Base-by-base conservation (phyloP, 1,139 yeast species). In the Taphrina betulina region DNA sequence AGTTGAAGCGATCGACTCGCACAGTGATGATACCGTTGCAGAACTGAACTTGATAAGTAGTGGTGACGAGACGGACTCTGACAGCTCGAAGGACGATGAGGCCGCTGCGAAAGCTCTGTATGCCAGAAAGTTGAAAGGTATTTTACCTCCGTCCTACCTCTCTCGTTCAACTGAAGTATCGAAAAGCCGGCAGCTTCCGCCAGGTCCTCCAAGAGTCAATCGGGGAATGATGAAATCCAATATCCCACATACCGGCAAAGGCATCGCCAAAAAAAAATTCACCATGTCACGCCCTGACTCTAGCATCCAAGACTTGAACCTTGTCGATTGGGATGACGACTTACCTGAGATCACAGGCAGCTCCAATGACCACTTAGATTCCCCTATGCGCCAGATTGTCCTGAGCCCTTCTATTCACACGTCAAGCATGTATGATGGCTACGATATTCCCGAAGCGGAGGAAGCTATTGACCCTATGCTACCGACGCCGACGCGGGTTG, bases 141-240 rank as follows among this genome's bases (percentile, higher is more conserved):
- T 43, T 20, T 16, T 43, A 8, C 48, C 48, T 10, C 48, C 48
- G 20, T 43, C 48, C 12, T 43, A 31, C 20, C 29, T 43, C 16
- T 22, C 20, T 8, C 37, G 35, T 14, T 16, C 29, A 20, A 17
- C n/a, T 8, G 29, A 20, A n/a, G 29, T 8, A 2, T 4, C 29
- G 5, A 7, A 22, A 7, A 22, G 8, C 4, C 22, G 29, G n/a
- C n/a, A n/a, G n/a, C n/a, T n/a, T n/a, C n/a, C n/a, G n/a, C n/a
- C n/a, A n/a, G n/a, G n/a, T n/a, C n/a, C n/a, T n/a, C n/a, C n/a
- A n/a, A n/a, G n/a, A n/a, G n/a, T n/a, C n/a, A n/a, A n/a, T n/a
- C n/a, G n/a, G n/a, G n/a, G n/a, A n/a, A n/a, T n/a, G n/a, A n/a
- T n/a, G n/a, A n/a, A n/a, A n/a, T n/a, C n/a, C n/a, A n/a, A n/a